phyloP scores from a whole-genome alignment of 352 stramenopile species.

The Bremia lactucae region DNA sequence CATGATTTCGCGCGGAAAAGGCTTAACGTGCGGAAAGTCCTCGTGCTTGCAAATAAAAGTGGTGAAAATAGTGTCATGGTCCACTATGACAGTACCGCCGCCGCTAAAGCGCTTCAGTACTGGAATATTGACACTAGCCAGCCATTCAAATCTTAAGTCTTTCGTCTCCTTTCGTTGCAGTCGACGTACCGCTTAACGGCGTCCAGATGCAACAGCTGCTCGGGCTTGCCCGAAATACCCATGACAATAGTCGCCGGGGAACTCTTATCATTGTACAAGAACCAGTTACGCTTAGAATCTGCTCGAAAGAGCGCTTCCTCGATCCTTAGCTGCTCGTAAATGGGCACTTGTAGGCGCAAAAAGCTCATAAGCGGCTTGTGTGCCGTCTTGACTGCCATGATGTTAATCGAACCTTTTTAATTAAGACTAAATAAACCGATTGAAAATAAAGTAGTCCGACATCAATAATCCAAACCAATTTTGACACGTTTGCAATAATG shows the following conservation, averaged over 20 bases:
- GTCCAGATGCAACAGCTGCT: conserved; percentile 81
- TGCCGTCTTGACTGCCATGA: conserved; percentile 3
- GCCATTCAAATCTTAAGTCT: background rate
- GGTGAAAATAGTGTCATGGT: conserved; percentile 88
- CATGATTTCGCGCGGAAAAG: conserved; percentile 90
- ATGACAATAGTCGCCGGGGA: conserved; percentile 84
- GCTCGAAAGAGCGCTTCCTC: conserved; percentile 91
- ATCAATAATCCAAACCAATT: conserved; percentile 3
- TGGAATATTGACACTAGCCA: conserved; percentile 57
- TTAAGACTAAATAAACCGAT: too few relatives aligned
- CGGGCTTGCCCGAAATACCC: conserved; percentile 91
- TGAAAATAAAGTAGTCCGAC: background rate
- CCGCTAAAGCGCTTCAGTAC: conserved; percentile 93
- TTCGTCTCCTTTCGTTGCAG: background rate
- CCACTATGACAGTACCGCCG: conserved; percentile 95
- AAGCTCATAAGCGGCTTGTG: conserved; percentile 54
- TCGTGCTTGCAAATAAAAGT: conserved; percentile 87
- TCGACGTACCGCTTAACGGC: conserved; percentile 62
- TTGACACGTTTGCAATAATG: conserved; percentile 20
- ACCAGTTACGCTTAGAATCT: conserved; percentile 73
- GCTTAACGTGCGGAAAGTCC: conserved; percentile 58
- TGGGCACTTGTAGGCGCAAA: conserved; percentile 54
- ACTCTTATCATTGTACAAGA: conserved; percentile 69
- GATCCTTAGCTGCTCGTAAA: conserved; percentile 80
- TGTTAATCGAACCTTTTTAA: too few relatives aligned